Percentiles rank a stretch among this genome's conserved stretches.
phyloP scores from a whole-genome alignment of 208 protist genomes.

The Sergeia podlipaevii region DNA sequence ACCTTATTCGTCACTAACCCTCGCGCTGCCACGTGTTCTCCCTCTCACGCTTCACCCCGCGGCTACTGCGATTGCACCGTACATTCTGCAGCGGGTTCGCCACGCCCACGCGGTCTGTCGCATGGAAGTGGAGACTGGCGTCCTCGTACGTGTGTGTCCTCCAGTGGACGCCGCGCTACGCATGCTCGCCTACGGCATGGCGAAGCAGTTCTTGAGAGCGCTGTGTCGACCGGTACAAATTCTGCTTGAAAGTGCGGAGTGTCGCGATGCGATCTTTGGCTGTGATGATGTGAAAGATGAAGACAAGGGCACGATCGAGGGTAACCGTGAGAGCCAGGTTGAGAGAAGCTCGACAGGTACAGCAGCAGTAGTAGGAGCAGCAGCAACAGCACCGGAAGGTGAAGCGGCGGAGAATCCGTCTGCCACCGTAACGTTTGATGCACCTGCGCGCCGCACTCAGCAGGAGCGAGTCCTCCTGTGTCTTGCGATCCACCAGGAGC shows the following conservation, averaged over 20 bases:
- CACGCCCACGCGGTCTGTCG: constrained; percentile 1
- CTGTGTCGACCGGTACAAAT: not conserved
- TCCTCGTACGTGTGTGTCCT: not conserved
- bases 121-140: not conserved
- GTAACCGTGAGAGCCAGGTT: not conserved
- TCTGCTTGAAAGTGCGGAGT: not conserved
- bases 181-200: not conserved
- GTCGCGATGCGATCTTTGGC: not conserved
- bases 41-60: no score
- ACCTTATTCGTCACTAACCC: no score
- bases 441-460: not conserved
- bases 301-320: not conserved
- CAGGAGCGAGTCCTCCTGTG: no score
- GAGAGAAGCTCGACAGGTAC: not conserved
- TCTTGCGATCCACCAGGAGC: no score
- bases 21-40: not conserved
- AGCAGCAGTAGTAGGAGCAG: constrained; percentile 6
- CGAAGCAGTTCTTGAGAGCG: not conserved
- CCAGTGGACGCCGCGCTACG: constrained; percentile 5
- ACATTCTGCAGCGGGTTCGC: not conserved
- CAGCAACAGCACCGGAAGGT: constrained; percentile 10
- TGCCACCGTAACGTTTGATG: not conserved
- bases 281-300: not conserved
- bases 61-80: no score
- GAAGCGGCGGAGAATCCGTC: constrained; percentile 2